Evolutionary conservation across 2,329 filamentous ascomycete species (phyloP), one percentile per base, ranked within the genome.

Genomic region (Lachnellula arida): DNA sequence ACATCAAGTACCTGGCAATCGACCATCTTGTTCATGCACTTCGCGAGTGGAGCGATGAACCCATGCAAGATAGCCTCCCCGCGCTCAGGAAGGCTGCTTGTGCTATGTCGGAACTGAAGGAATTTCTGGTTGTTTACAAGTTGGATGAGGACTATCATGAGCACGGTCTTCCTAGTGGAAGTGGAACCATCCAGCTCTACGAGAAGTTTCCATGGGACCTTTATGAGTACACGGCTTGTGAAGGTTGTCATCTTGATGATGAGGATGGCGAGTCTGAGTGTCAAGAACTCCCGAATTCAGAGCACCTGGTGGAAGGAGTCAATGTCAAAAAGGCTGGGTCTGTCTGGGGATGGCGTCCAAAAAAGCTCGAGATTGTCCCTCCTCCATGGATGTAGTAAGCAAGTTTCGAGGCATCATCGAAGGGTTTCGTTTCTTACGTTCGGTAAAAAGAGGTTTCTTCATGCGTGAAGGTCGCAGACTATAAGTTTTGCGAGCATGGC

Each of bases 1-100:
- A 44, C 7, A 40, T 65, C 12, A 49, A 50, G 39, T 57, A 39
- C 17, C 23, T 64, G 9, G 60, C 61, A 1, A 19, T 63, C 14
- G 49, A 53, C 23, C 1, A 12, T 11, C 1, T 46, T 9, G 43
- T 61, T n/a, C 25, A 52, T 35, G 32, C 53, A 28, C 3, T 40
- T 14, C 2, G n/a, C n/a, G 35, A 28, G 9, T 7, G 7, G 5
- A n/a, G 12, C 7, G 32, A 37, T 2, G 48, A 5, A 17, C 6
- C 22, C 17, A 5, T 43, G 17, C n/a, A 9, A 3, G 47, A 54
- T 25, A 40, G n/a, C 11, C n/a, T 55, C 12, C 12, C 32, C 28
- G 4, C 17, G 2, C 39, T 55, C 5, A 42, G 44, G 23, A 55
- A 51, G 23, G 14, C 25, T 8, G 37, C 34, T 25, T 0, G 4